Base-by-base conservation (phyloP, 805 yeast species). In the Brettanomyces nanus region DNA sequence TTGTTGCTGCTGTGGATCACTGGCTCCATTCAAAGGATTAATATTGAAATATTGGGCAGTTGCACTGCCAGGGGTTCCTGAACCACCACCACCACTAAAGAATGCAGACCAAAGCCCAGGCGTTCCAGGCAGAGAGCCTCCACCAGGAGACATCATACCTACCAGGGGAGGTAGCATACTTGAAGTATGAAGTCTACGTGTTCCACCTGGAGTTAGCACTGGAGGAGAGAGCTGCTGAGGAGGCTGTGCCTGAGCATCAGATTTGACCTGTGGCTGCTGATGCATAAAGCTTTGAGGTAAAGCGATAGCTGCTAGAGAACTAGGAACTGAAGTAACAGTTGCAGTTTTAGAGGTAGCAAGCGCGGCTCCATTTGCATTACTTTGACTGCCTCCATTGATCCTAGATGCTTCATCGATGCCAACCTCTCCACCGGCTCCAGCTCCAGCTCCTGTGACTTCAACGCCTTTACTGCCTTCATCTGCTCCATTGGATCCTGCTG, bases 31-130 rank as follows among this genome's bases (percentile, higher is more conserved):
- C 15, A 15, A 9, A 28, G 31, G 5, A 15, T 27, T 19, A 2
- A 32, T 19, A 17, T 21, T 21, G 10, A n/a, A 19, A 22, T 36
- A 41, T 26, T 39, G 48, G 6, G 33, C 22, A 18, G 22, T 30
- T n/a, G 22, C 31, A 17, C 25, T 31, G 9, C 34, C 34, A 13
- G 35, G 31, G 11, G 31, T 9, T 14, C 20, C 33, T 9, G 27
- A 30, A 9, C 20, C 22, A 15, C 19, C 33, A 19, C 49, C 38
- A 2, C 57, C 54, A n/a, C 68, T 71, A 32, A 55, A 68, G 32
- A 72, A 52, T 15, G 71, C 51, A 34, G 65, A 66, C 78, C 79
- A 73, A 28, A 71, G 47, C 3, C 76, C 75, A 0, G 78, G 78
- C 1, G 79, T 73, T 0, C 68, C 75, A 2, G 75, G 73, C 19